Percentiles rank a stretch among this genome's conserved stretches.
Conservation (phyloP, 2,329 filamentous ascomycete genomes). For the Fusarium dlaminii region DNA sequence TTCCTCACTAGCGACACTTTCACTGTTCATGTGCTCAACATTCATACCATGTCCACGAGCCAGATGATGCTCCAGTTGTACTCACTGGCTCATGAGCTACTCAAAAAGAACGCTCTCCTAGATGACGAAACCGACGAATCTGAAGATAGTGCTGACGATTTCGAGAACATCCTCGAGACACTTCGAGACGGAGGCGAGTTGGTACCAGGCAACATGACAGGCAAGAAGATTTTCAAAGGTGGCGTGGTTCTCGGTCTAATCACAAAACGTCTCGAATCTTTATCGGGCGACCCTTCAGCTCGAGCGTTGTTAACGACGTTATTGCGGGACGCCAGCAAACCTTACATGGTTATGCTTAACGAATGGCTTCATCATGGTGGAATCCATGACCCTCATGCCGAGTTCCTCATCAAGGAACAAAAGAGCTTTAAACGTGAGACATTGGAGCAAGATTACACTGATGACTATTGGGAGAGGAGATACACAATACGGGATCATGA, state of each 20-base stretch:
- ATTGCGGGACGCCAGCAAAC: constrained; percentile 86
- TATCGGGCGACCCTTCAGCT: constrained; percentile 93
- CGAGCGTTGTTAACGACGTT: constrained; percentile 82
- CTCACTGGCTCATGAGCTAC: constrained; percentile 83
- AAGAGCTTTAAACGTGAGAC: constrained; percentile 93
- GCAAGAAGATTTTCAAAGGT: constrained; percentile 96
- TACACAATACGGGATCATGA: constrained; percentile 94
- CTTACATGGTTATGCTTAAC: constrained; percentile 98
- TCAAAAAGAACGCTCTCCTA: constrained; percentile 87
- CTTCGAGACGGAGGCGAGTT: constrained; percentile 87
- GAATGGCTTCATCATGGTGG: constrained; percentile 97
- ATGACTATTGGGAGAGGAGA: constrained; percentile 98
- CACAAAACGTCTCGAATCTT: constrained; percentile 83
- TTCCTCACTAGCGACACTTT: constrained; percentile 89
- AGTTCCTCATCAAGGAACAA: constrained; percentile 95
- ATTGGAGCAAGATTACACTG: constrained; percentile 95
- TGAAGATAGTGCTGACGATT: constrained; percentile 80
- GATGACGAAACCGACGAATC: constrained; percentile 81
- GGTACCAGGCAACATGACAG: constrained; percentile 78
- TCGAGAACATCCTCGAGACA: constrained; percentile 92
- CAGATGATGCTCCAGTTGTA: constrained; percentile 95
- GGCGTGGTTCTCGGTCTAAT: constrained; percentile 91
- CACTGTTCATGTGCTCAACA: constrained; percentile 90
- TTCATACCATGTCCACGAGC: constrained; percentile 88
- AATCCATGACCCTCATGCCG: constrained; percentile 91